Evolutionary conservation across 495 filamentous ascomycete species (phyloP).

Genomic region (Neurospora cerealis): DNA sequence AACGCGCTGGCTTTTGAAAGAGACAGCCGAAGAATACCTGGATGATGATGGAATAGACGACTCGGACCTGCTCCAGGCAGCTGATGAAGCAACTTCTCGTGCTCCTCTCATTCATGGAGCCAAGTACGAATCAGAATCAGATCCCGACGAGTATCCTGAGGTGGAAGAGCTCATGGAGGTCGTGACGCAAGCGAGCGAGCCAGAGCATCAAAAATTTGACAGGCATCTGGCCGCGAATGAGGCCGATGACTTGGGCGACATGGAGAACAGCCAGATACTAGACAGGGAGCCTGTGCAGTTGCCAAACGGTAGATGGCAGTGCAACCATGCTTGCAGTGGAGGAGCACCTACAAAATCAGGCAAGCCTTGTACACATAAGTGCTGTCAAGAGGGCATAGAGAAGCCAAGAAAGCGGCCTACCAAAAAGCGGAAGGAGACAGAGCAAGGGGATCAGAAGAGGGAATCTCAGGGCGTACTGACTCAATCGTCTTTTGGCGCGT

Average conservation of each 20-base stretch:
- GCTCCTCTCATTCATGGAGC: background rate
- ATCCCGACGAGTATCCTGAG: conserved; percentile 17
- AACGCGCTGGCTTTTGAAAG: background rate
- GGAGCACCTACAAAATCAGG: conserved; percentile 57
- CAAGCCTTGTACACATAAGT: conserved; percentile 50
- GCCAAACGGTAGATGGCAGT: conserved; percentile 77
- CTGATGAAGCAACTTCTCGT: conserved; percentile 3
- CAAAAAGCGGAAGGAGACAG: conserved; percentile 11
- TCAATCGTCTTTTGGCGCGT: background rate
- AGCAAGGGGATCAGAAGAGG: background rate
- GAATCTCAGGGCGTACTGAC: background rate
- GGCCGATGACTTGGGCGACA: conserved; percentile 1
- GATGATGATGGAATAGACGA: conserved; percentile 16
- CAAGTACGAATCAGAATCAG: background rate
- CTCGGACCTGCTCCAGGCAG: conserved; percentile 15
- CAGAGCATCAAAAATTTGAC: conserved; percentile 33
- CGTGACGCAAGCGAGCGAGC: conserved; percentile 1
- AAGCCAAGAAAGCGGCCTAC: conserved; percentile 57
- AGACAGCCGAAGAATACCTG: conserved; percentile 1
- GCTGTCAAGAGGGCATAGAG: conserved; percentile 80
- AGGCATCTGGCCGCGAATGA: conserved; percentile 9
- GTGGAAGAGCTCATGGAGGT: conserved; percentile 20
- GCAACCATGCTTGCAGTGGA: conserved; percentile 66
- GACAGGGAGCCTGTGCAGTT: conserved; percentile 45
- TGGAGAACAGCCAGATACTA: conserved; percentile 11